Conservation (phyloP, 495 filamentous ascomycete species). For the Hypoxylon intermedium region DNA sequence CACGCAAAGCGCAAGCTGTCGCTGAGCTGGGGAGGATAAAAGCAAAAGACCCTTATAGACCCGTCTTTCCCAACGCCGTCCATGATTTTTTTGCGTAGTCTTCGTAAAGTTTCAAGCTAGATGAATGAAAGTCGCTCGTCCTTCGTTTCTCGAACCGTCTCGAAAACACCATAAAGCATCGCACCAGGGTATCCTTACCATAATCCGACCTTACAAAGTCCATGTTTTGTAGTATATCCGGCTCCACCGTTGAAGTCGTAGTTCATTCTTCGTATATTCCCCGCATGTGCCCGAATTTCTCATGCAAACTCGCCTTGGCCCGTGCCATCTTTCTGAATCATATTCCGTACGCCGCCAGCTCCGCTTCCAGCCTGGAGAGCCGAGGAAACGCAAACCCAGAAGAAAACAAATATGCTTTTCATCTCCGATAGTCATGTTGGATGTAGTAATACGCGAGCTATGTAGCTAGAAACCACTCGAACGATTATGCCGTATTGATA, state of each 20-base stretch:
- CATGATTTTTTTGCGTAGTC: slow-evolving; percentile 41
- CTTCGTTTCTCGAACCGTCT: slow-evolving; percentile 37
- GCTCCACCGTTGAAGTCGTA: slow-evolving; percentile 13
- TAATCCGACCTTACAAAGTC: slow-evolving; percentile 40
- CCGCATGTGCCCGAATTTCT: slow-evolving; percentile 9
- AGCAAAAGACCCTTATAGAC: slow-evolving; percentile 35
- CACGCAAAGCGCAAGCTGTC: slow-evolving; percentile 35
- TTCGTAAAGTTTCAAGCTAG: slow-evolving; percentile 34
- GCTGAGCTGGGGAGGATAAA: slow-evolving; percentile 24
- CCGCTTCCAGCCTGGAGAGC: slow-evolving; percentile 14
- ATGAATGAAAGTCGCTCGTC: slow-evolving; percentile 35
- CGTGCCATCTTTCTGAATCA: slow-evolving; percentile 23
- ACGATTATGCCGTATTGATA: slow-evolving; percentile 18
- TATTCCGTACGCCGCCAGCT: slow-evolving; percentile 38
- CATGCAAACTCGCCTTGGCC: slow-evolving; percentile 26
- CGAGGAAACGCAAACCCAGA: slow-evolving; percentile 23
- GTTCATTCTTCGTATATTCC: slow-evolving; percentile 39
- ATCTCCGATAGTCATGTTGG: slow-evolving; percentile 31
- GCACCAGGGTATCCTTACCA: slow-evolving; percentile 45
- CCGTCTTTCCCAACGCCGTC: slow-evolving; percentile 47
- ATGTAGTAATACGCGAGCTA: slow-evolving; percentile 24
- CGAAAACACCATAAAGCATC: slow-evolving; percentile 44
- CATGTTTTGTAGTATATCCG: slow-evolving; percentile 47
- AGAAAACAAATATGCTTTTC: slow-evolving; percentile 42
- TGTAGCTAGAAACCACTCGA: slow-evolving; percentile 14